Percentiles rank a stretch among this genome's conserved stretches.
phyloP scores from a whole-genome alignment of 768 basidiomycete species.

The Auriscalpium vulgare region DNA sequence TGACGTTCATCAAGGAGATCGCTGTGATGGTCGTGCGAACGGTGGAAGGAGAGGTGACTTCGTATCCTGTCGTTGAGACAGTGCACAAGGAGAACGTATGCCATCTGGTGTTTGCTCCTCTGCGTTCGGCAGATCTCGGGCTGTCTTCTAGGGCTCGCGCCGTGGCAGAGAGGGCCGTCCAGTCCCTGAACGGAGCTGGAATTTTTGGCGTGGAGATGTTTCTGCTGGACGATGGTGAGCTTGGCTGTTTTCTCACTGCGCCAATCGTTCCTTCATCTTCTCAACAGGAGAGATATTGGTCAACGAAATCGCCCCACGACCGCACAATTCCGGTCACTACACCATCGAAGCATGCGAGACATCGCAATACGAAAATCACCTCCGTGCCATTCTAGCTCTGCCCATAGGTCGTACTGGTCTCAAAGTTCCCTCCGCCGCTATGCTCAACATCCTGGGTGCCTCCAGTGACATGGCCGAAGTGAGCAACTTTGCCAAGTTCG shows the following conservation, averaged over 20 bases:
- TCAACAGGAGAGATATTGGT: slow-evolving; percentile 63
- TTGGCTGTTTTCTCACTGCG: background rate
- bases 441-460: slow-evolving; percentile 93
- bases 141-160: slow-evolving; percentile 53
- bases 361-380: slow-evolving; percentile 96
- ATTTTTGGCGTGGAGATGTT: slow-evolving; percentile 99
- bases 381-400: slow-evolving; percentile 85
- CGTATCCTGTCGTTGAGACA: slow-evolving; percentile 92
- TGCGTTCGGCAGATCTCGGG: slow-evolving; percentile 51
- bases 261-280: background rate
- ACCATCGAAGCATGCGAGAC: slow-evolving; percentile 96
- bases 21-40: slow-evolving; percentile 96
- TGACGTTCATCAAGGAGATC: slow-evolving; percentile 81
- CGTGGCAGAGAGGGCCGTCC: slow-evolving; percentile 77
- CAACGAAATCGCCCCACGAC: slow-evolving; percentile 97
- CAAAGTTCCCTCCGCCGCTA: slow-evolving; percentile 78
- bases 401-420: slow-evolving; percentile 85
- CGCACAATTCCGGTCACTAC: slow-evolving; percentile 98
- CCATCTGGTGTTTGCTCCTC: slow-evolving; percentile 85
- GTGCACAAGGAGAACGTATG: slow-evolving; percentile 91
- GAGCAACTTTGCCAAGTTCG: slow-evolving; percentile 42
- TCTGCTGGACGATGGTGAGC: slow-evolving; percentile 74
- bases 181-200: slow-evolving; percentile 77
- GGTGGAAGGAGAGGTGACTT: slow-evolving; percentile 58
- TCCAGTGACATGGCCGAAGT: slow-evolving; percentile 62